These are phyloP conservation scores for Cyclotella distinguenda DNA, from an alignment of 108 stramenopile species.

Conservation along the genomic window DNA sequence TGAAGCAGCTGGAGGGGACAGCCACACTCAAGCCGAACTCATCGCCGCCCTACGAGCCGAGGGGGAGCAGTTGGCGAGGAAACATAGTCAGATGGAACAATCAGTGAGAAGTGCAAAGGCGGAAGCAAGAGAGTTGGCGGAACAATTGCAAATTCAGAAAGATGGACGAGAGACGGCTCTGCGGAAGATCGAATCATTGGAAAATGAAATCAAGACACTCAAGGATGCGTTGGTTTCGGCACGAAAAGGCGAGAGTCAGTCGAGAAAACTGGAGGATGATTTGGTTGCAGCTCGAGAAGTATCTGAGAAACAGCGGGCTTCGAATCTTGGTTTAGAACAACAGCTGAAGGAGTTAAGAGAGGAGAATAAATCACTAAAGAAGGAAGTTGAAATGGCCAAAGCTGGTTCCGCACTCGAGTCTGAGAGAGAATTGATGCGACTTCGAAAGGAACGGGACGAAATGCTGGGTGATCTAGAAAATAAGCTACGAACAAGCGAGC, in stretches of 20 bases:
- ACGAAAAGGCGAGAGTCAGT: slow-evolving; percentile 65
- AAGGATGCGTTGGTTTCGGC: slow-evolving; percentile 61
- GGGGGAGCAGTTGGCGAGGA: slow-evolving; percentile 70
- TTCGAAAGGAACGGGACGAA: slow-evolving; percentile 69
- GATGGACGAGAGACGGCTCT: slow-evolving; percentile 32
- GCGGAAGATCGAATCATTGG: slow-evolving; percentile 49
- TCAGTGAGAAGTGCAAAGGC: slow-evolving; percentile 65
- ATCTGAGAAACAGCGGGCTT: slow-evolving; percentile 54
- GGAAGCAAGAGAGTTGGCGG: slow-evolving; percentile 58
- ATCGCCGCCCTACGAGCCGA: slow-evolving; percentile 68
- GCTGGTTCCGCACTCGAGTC: slow-evolving; percentile 58
- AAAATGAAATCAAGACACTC: slow-evolving; percentile 56
- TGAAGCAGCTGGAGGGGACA: slow-evolving; percentile 24
- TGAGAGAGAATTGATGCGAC: slow-evolving; percentile 55
- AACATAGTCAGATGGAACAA: slow-evolving; percentile 79
- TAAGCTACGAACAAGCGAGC: slow-evolving; percentile 71
- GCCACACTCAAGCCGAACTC: slow-evolving; percentile 52
- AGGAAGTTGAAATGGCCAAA: slow-evolving; percentile 52
- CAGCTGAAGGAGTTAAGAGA: slow-evolving; percentile 65
- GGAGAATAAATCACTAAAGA: slow-evolving; percentile 54
- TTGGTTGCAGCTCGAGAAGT: slow-evolving; percentile 57
- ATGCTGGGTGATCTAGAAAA: slow-evolving; percentile 65
- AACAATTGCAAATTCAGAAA: slow-evolving; percentile 53
- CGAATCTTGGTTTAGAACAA: slow-evolving; percentile 65
- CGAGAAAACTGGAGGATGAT: slow-evolving; percentile 67